Evolutionary conservation across 192 early-diverging fungal species (phyloP), one percentile per base, ranked within the genome.

Genomic region (Borealophlyctis nickersoniae): DNA sequence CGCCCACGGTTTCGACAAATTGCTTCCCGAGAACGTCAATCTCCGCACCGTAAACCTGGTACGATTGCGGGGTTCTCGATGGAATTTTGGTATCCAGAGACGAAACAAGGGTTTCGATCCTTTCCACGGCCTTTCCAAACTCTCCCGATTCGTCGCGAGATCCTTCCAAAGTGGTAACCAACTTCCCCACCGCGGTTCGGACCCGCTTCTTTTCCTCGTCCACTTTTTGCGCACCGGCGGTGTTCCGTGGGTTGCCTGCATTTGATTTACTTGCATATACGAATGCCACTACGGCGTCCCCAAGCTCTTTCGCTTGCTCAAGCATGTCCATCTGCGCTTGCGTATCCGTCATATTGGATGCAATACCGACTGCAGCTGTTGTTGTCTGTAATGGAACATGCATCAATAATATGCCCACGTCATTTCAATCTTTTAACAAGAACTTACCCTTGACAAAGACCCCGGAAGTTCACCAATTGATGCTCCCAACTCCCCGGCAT

Each of bases 141-240:
- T 81, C 79, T n/a, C 75, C 77, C 16, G 73, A 66, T 33, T 81
- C 73, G 45, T 76, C 80, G 30, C 70, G 65, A 2, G 75, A 77
- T 27, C 73, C 80, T 73, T 83, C 81, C 16, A 83, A 35, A 16
- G 72, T 62, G 0, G 73, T 63, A 14, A 80, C 65, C n/a, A 82
- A 53, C 36, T 80, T 77, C 3, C 30, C 58, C 9, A 81, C 64
- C n/a, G 59, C 61, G 3, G 54, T 39, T 0, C 65, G 62, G 30
- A 81, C 28, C 19, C 36, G 60, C 4, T 61, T 62, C 49, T 65
- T 57, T 24, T 72, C 71, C 1, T 55, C 62, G 4, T 82, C 77
- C 28, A 78, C 52, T 33, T 68, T 69, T 36, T 65, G 51, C 27
- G n/a, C 36, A 7, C 33, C 70, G 9, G 33, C 75, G 5, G 66